Evolutionary conservation across 2,329 filamentous ascomycete genomes (phyloP), one percentile per base, ranked within the genome.

Genomic region (Fusarium sambucinum): DNA sequence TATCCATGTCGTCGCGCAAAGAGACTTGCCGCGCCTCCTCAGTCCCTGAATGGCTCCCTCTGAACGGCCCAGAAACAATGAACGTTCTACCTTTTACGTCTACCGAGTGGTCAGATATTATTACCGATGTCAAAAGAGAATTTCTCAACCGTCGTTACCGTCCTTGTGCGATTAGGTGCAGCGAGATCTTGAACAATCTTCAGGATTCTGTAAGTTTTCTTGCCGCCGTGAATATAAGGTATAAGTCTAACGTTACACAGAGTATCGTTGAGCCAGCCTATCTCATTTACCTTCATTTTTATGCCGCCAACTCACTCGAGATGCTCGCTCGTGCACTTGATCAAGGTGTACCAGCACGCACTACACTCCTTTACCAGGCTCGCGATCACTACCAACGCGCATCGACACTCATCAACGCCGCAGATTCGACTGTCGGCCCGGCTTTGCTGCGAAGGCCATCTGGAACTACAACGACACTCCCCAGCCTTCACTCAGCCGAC

Each of bases 241-340:
- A 44, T 52, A 40, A 27, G 10, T 45, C 60, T 74, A 68, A 74
- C 59, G 48, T 46, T 30, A 37, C 44, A 13, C 45, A 76, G 75
- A 78, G 79, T 14, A 73, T 79, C 27, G 77, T 85, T 21, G 84
- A 87, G 71, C 84, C 85, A 3, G 78, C 85, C 9, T 84, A 88
- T 71, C 78, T 87, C 33, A 85, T 89, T 67, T 88, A 87, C 63
- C 80, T 89, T 8, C 83, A 87, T 73, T 88, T 89, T 74, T 89
- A 88, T 64, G 86, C 86, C n/a, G 87, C 87, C 21, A 84, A 81
- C n/a, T 84, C 86, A 16, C 80, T 87, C 41, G 87, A 89, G 71
- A 84, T 85, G 79, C 85, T 86, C 68, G 85, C 85, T 2, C 81
- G 82, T 29, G 79, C 81, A 35, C 77, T 87, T 10, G 80, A 81